Evolutionary conservation across 768 basidiomycete species (phyloP), one percentile per base, ranked within the genome.

Genomic region (Crassisporium funariophilum): DNA sequence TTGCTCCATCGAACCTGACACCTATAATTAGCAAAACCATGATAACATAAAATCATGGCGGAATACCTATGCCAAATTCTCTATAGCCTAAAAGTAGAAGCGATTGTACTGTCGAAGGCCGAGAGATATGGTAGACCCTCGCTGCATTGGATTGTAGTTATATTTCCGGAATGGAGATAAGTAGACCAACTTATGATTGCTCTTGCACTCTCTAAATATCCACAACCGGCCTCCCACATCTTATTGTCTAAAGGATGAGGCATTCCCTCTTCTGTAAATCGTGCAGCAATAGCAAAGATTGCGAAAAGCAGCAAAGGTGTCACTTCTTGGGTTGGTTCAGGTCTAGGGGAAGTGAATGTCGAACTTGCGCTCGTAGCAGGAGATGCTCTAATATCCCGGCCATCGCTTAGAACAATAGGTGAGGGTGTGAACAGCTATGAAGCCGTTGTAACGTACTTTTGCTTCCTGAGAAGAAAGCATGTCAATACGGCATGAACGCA

Each of bases 281-380:
- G 81, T 9, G 89, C 86, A 31, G 91, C 81, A 41, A 91, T 77
- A 7, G 92, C 77, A 59, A 92, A 91, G 65, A 95, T 91, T 2
- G 88, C 78, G 19, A 93, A 69, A 11, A 95, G 75, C 7, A 93
- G 65, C 22, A 93, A 67, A 35, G 82, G 81, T 2, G 86, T 84
- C 15, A 84, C 63, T 57, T 76, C 77, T 58, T 88, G 86, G 15
- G 82, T 76, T 8, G 77, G 69, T 52, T 84, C 82, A 8, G 76
- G 76, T 53, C 66, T 71, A 44, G 70, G 69, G 35, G 70, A 67
- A 49, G 68, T 57, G 22, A 60, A 61, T 23, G 62, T 36, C 5
- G 64, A 59, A 6, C 55, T 53, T 20, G 57, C 54, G 35, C 62
- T 54, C 40, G 59, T 56, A 46, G 65, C 57, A 24, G 62, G 61